These are phyloP conservation scores for Podospora tetraspora DNA, from an alignment of 495 filamentous ascomycete species.

Conservation along the genomic window DNA sequence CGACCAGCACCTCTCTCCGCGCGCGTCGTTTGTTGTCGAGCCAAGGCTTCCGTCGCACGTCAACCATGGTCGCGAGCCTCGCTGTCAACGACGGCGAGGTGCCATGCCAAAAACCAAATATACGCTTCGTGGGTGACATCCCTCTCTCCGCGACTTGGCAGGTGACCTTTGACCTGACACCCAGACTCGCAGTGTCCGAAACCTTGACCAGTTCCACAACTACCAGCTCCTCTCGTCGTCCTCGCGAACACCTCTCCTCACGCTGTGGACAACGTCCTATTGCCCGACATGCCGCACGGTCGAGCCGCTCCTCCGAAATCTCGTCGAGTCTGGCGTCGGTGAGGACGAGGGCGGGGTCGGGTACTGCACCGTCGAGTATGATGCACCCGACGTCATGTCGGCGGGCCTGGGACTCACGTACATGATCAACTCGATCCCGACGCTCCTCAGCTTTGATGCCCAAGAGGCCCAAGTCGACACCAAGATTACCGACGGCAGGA, in stretches of 20 bases:
- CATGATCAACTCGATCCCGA: slow-evolving; percentile 61
- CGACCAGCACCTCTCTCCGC: neutral
- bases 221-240: slow-evolving; percentile 55
- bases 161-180: neutral
- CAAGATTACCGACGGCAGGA: slow-evolving; percentile 48
- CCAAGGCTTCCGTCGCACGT: slow-evolving; percentile 4
- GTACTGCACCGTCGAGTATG: slow-evolving; percentile 58
- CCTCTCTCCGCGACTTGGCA: neutral
- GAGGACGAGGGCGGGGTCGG: slow-evolving; percentile 55
- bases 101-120: slow-evolving; percentile 40
- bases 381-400: slow-evolving; percentile 52
- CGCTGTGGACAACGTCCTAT: slow-evolving; percentile 65
- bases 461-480: slow-evolving; percentile 52
- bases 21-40: neutral
- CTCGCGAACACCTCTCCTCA: slow-evolving; percentile 55
- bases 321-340: slow-evolving; percentile 54
- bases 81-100: slow-evolving; percentile 30
- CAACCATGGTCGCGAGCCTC: slow-evolving; percentile 9
- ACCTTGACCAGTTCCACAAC: slow-evolving; percentile 54
- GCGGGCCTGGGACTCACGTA: slow-evolving; percentile 51
- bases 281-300: slow-evolving; percentile 56
- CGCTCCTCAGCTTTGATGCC: slow-evolving; percentile 61
- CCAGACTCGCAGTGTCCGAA: slow-evolving; percentile 44
- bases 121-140: slow-evolving; percentile 37
- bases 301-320: slow-evolving; percentile 45